A percentile compares a stretch with the other conserved stretches of the same genome.
phyloP scores from a whole-genome alignment of 1,284 basidiomycete species.

The Sphagnurus paluster region DNA sequence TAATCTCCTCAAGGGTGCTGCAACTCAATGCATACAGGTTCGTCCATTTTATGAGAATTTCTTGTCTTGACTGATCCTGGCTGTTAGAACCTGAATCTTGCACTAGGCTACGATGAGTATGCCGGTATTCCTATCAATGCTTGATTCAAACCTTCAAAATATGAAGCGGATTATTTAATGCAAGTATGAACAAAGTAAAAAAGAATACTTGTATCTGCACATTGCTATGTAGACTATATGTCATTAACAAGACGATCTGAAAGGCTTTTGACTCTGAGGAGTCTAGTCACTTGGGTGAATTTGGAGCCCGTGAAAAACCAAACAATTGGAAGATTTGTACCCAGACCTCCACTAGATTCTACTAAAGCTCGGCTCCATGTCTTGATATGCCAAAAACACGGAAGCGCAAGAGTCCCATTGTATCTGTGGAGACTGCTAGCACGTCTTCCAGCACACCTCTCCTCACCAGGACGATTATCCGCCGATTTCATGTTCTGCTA shows the following conservation, averaged over 20 bases:
- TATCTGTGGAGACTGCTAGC: slow-evolving; percentile 16
- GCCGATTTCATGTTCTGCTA: slow-evolving; percentile 67
- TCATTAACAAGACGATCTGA: too few species aligned
- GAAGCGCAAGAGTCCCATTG: slow-evolving; percentile 47
- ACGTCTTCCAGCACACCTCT: slow-evolving; percentile 38
- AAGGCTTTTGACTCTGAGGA: too few species aligned
- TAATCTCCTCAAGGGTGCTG: slow-evolving; percentile 96
- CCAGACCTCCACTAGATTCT: too few species aligned
- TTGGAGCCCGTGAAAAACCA: too few species aligned
- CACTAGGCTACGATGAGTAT: slow-evolving; percentile 90
- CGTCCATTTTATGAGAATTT: slow-evolving; percentile 21
- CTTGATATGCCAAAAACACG: slow-evolving; percentile 40
- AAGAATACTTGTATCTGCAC: not conserved
- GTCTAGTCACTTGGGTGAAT: too few species aligned
- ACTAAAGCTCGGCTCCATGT: slow-evolving; percentile 1
- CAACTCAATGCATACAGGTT: slow-evolving; percentile 95
- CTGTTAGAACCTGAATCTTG: slow-evolving; percentile 88
- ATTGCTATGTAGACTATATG: not conserved
- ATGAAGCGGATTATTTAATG: too few species aligned
- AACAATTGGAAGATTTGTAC: too few species aligned
- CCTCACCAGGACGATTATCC: slow-evolving; percentile 63
- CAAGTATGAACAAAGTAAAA: too few species aligned
- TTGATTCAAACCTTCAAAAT: too few species aligned
- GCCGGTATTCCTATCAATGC: slow-evolving; percentile 73
- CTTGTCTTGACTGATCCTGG: not conserved